Evolutionary conservation across 306 rosid species (phyloP).

Genomic region (Styphnolobium japonicum): DNA sequence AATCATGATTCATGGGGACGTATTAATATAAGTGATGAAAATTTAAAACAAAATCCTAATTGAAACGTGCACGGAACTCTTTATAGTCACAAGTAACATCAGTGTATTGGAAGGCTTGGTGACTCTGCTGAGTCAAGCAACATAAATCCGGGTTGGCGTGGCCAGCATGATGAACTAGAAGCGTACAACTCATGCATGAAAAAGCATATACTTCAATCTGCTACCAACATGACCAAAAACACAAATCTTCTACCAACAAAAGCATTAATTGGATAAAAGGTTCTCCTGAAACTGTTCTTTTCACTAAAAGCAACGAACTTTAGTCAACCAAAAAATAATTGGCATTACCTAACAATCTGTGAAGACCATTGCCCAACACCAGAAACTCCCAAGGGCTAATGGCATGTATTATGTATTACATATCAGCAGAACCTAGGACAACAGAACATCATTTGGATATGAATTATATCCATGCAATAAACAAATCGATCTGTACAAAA

Average conservation of each 20-base stretch:
- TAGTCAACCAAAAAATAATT: conserved; percentile 18
- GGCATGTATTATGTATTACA: conserved; percentile 27
- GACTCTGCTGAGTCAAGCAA: conserved; percentile 27
- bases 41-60: not conserved
- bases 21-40: not conserved
- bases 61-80: conserved; percentile 26
- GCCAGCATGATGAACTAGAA: too few species aligned
- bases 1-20: not conserved
- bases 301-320: conserved; percentile 13
- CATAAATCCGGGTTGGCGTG: not conserved
- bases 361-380: conserved; percentile 32
- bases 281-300: not conserved
- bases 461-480: conserved; percentile 47
- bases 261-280: conserved; percentile 5
- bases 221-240: not conserved
- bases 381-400: not conserved
- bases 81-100: conserved; percentile 9
- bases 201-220: not conserved
- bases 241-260: not conserved
- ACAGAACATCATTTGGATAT: conserved; percentile 37
- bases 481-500: conserved; percentile 56
- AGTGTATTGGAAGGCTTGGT: not conserved
- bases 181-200: not conserved
- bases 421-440: conserved; percentile 17
- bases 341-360: conserved; percentile 20